phyloP scores from a whole-genome alignment of 805 yeast species.

The Candida andamanensis region DNA sequence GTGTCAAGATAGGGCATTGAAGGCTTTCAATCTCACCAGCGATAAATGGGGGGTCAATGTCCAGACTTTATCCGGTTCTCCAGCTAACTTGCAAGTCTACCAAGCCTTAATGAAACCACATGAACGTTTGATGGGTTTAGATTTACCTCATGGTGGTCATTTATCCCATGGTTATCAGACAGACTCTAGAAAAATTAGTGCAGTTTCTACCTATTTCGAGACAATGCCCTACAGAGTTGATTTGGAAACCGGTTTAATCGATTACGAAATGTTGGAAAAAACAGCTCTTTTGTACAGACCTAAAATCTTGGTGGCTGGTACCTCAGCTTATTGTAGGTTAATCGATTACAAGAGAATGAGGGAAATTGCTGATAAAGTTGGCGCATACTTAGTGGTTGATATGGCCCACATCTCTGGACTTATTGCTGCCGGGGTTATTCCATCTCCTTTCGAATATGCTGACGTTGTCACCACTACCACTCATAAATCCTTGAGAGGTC shows the following conservation, averaged over 20 bases:
- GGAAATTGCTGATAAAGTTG: slow-evolving; percentile 85
- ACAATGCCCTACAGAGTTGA: slow-evolving; percentile 96
- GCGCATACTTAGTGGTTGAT: slow-evolving; percentile 88
- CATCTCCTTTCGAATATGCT: slow-evolving; percentile 88
- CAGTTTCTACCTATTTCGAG: slow-evolving; percentile 89
- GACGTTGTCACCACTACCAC: slow-evolving; percentile 98
- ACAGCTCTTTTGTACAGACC: slow-evolving; percentile 89
- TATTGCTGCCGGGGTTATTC: slow-evolving; percentile 90
- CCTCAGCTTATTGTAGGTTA: slow-evolving; percentile 90
- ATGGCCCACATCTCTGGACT: slow-evolving; percentile 98
- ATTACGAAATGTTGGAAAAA: slow-evolving; percentile 80
- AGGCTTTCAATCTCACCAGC: slow-evolving; percentile 71
- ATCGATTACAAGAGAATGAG: slow-evolving; percentile 89
- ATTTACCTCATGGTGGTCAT: slow-evolving; percentile 98
- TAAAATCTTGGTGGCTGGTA: slow-evolving; percentile 91
- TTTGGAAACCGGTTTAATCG: slow-evolving; percentile 82
- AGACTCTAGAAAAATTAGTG: slow-evolving; percentile 81
- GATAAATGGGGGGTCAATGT: slow-evolving; percentile 97
- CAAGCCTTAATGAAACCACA: slow-evolving; percentile 84
- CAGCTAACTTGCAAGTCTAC: slow-evolving; percentile 91
- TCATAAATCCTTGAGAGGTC: slow-evolving; percentile 96
- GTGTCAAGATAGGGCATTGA: slow-evolving; percentile 88
- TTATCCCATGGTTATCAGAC: slow-evolving; percentile 97
- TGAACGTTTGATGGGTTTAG: slow-evolving; percentile 95
- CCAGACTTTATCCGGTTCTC: slow-evolving; percentile 92